These are phyloP conservation scores for Talaromyces nanjingensis DNA, from an alignment of 495 filamentous ascomycete genomes.

Conservation along the genomic window DNA sequence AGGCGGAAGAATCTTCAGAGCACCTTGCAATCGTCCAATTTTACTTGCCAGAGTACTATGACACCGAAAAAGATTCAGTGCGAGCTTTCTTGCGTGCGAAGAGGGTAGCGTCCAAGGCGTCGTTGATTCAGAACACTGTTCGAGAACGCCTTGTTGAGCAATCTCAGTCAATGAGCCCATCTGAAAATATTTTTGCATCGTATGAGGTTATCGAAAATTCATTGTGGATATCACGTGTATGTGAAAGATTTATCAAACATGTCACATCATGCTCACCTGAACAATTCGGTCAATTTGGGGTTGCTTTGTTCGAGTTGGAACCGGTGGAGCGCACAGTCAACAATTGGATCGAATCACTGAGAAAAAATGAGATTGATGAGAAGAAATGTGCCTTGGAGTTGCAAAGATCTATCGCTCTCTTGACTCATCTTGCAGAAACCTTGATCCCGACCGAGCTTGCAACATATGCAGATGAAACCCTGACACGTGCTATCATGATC, in stretches of 20 bases:
- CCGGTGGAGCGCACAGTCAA: slow-evolving; percentile 88
- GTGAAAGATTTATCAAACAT: slow-evolving; percentile 72
- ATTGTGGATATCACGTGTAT: slow-evolving; percentile 74
- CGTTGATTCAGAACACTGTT: slow-evolving; percentile 69
- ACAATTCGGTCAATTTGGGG: slow-evolving; percentile 67
- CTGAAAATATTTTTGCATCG: slow-evolving; percentile 67
- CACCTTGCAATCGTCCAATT: slow-evolving; percentile 80
- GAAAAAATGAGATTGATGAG: slow-evolving; percentile 81
- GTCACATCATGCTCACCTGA: slow-evolving; percentile 70
- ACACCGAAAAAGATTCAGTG: slow-evolving; percentile 72
- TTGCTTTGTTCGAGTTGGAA: slow-evolving; percentile 79
- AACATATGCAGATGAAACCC: slow-evolving; percentile 70
- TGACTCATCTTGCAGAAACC: slow-evolving; percentile 76
- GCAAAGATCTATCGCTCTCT: slow-evolving; percentile 70
- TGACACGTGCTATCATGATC: slow-evolving; percentile 68
- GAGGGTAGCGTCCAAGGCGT: slow-evolving; percentile 81
- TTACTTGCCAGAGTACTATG: slow-evolving; percentile 85
- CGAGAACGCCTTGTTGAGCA: slow-evolving; percentile 62
- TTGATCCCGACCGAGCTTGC: slow-evolving; percentile 67
- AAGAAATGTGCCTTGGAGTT: slow-evolving; percentile 73
- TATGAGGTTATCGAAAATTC: slow-evolving; percentile 81
- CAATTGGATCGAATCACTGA: slow-evolving; percentile 76
- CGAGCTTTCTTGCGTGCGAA: slow-evolving; percentile 81
- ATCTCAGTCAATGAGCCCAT: slow-evolving; percentile 42
- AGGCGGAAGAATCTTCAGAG: slow-evolving; percentile 82